Conservation (phyloP, 495 filamentous ascomycete species). For the Evansstolkia leycettana region DNA sequence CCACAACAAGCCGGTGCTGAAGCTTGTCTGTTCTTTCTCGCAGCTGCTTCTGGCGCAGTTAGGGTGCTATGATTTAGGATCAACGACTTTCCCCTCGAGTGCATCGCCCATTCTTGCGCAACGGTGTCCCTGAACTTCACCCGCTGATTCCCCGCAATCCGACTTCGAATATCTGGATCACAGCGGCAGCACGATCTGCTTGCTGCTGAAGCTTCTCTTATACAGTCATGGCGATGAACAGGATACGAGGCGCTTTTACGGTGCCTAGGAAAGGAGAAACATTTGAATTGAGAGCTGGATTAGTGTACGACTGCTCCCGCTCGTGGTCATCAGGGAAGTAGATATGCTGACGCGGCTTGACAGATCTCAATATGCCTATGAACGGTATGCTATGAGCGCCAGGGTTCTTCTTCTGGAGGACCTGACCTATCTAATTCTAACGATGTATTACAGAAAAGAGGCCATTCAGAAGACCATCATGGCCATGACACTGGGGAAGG, state of each 20-base stretch:
- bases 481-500: conserved; percentile 98
- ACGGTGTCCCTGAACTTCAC: conserved; percentile 18
- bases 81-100: conserved; percentile 1
- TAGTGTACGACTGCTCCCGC: conserved; percentile 49
- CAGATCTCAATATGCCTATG: conserved; percentile 94
- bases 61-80: neutral
- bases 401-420: neutral
- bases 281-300: conserved; percentile 88
- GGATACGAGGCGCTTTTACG: conserved; percentile 88
- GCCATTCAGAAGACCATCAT: conserved; percentile 99
- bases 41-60: neutral
- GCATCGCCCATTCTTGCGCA: conserved; percentile 12
- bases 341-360: conserved; percentile 12
- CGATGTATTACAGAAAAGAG: conserved; percentile 73
- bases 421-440: neutral
- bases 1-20: neutral
- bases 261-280: conserved; percentile 94
- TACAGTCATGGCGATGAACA: conserved; percentile 76
- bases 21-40: conserved; percentile 11
- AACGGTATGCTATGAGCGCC: conserved; percentile 68
- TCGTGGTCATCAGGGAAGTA: conserved; percentile 6
- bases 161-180: conserved; percentile 8
- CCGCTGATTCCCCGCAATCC: conserved; percentile 18
- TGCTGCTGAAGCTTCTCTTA: conserved; percentile 29
- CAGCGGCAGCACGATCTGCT: conserved; percentile 37